These are phyloP conservation scores for Podospora pseudocomata DNA, from an alignment of 495 filamentous ascomycete genomes.

Conservation along the genomic window DNA sequence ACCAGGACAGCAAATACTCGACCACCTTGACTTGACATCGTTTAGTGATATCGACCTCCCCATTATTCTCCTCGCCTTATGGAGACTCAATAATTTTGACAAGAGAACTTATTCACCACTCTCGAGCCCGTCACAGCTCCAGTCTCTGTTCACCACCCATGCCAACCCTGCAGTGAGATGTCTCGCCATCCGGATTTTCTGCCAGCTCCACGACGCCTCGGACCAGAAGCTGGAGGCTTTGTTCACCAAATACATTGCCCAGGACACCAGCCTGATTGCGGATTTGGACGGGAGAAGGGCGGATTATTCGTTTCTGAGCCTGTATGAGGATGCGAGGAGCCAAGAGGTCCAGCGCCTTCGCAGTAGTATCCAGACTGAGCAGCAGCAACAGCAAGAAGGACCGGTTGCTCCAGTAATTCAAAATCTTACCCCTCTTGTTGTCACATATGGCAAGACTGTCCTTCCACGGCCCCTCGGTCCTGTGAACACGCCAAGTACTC, in stretches of 20 bases:
- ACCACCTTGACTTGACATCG: slow-evolving; percentile 21
- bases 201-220: slow-evolving; percentile 72
- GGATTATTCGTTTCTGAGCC: slow-evolving; percentile 78
- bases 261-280: slow-evolving; percentile 56
- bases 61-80: slow-evolving; percentile 61
- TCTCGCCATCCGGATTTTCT: slow-evolving; percentile 75
- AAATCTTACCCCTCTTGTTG: slow-evolving; percentile 41
- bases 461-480: slow-evolving; percentile 61
- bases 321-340: slow-evolving; percentile 68
- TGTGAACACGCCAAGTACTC: slow-evolving; percentile 45
- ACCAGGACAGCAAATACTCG: slow-evolving; percentile 8
- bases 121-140: slow-evolving; percentile 62
- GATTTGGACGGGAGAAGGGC: slow-evolving; percentile 71
- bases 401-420: slow-evolving; percentile 19
- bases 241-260: slow-evolving; percentile 58
- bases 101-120: slow-evolving; percentile 57
- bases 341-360: slow-evolving; percentile 39
- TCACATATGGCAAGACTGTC: slow-evolving; percentile 56
- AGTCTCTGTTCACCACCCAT: slow-evolving; percentile 61
- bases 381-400: slow-evolving; percentile 6
- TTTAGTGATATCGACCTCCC: slow-evolving; percentile 31
- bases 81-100: slow-evolving; percentile 73
- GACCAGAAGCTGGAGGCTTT: slow-evolving; percentile 73
- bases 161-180: slow-evolving; percentile 60
- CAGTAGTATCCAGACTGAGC: slow-evolving; percentile 33